A percentile compares a stretch with the other conserved stretches of the same genome.
Evolutionary conservation across 306 rosid species (phyloP).

Genomic region (Gillenia trifoliata): DNA sequence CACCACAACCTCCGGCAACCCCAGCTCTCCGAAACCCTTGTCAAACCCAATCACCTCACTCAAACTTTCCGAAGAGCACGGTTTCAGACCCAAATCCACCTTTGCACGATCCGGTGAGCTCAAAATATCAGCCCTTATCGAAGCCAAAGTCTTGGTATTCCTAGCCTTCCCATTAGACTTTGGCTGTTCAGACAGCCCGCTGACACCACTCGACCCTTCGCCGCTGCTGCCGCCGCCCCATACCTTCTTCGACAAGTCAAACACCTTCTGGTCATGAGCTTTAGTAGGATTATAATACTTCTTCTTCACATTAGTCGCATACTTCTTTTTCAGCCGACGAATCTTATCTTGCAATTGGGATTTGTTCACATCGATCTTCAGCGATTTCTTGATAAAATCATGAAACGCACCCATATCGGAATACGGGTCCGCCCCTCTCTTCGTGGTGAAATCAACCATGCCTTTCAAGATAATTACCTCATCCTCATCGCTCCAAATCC

Average conservation of each 20-base stretch:
- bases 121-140: constrained; percentile 9
- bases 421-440: constrained; percentile 33
- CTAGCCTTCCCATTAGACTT: constrained; percentile 29
- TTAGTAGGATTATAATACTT: constrained; percentile 34
- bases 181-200: constrained; percentile 2
- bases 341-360: constrained; percentile 48
- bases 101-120: constrained; percentile 11
- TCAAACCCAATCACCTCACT: constrained; percentile 23
- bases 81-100: not conserved
- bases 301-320: constrained; percentile 10
- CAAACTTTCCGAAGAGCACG: not conserved
- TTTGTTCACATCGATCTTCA: constrained; percentile 31
- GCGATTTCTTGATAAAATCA: constrained; percentile 40
- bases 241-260: constrained; percentile 47
- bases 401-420: constrained; percentile 29
- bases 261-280: constrained; percentile 33
- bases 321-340: constrained; percentile 57
- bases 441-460: constrained; percentile 25
- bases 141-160: constrained; percentile 17
- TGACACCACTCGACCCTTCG: constrained; percentile 10
- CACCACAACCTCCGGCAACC: constrained; percentile 24
- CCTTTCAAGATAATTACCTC: constrained; percentile 46
- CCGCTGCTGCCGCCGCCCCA: constrained; percentile 33
- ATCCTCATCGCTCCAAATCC: constrained; percentile 58
- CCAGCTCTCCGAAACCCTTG: constrained; percentile 16